A percentile compares a stretch with the other conserved stretches of the same genome.
Conservation (phyloP, 2,329 filamentous ascomycete species). For the Pseudomassariella vexata region DNA sequence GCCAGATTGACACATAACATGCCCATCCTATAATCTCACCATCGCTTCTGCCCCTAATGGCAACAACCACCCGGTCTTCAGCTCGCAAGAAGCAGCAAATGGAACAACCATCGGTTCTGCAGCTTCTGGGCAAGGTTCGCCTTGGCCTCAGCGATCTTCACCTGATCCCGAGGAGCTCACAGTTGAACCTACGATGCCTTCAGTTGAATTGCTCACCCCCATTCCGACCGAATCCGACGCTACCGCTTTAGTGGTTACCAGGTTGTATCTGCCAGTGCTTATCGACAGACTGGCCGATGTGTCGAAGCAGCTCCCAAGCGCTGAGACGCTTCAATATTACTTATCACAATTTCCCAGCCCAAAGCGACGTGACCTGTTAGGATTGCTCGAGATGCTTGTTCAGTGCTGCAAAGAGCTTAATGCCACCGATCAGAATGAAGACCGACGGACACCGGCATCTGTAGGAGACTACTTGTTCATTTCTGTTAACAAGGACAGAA, state of each 20-base stretch:
- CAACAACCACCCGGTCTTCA: not conserved
- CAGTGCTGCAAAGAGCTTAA: conserved; percentile 2
- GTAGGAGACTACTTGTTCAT: conserved; percentile 24
- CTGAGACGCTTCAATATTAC: not conserved
- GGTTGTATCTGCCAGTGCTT: not conserved
- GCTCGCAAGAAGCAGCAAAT: not conserved
- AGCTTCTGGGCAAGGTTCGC: too few relatives aligned
- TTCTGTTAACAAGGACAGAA: conserved; percentile 9
- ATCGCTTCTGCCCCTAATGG: not conserved
- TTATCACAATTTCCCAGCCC: not conserved
- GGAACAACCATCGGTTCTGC: conserved; percentile 1
- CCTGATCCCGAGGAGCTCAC: not conserved
- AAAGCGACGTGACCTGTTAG: not conserved
- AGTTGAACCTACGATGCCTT: not conserved
- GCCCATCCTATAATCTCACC: not conserved
- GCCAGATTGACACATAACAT: not conserved
- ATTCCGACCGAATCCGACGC: not conserved
- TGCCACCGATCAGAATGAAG: not conserved
- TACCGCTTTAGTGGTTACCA: not conserved
- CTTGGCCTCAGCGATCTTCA: not conserved
- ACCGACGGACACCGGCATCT: not conserved
- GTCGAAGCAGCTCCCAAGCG: not conserved
- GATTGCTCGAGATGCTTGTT: conserved; percentile 1
- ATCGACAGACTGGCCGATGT: not conserved
- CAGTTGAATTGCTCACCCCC: not conserved